phyloP scores from a whole-genome alignment of 2,329 filamentous ascomycete genomes.

The Nemania abortiva region DNA sequence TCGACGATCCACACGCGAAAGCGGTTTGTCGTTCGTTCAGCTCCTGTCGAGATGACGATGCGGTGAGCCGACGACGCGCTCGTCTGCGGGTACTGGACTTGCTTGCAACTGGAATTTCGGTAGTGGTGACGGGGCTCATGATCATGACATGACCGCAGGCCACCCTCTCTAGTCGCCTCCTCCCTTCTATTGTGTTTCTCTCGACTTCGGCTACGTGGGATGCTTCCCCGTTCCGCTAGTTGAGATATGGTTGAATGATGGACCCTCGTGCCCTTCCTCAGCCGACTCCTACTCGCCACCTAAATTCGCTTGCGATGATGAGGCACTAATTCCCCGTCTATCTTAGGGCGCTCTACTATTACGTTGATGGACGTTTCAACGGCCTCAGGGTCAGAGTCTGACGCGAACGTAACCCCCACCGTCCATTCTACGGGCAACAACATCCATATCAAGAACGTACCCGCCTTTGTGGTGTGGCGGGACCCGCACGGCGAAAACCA shows the following conservation, averaged over 20 bases:
- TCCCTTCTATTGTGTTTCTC: not conserved
- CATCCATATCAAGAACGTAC: constrained; percentile 22
- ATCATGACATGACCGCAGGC: constrained; percentile 17
- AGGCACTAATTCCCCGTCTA: constrained; percentile 11
- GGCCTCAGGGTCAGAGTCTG: constrained; percentile 24
- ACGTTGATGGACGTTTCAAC: constrained; percentile 27
- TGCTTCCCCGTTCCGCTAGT: not conserved
- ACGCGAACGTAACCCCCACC: constrained; percentile 2
- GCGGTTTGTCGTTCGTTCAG: constrained; percentile 16
- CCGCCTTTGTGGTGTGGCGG: constrained; percentile 25
- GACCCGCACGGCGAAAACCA: not conserved
- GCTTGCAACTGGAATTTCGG: constrained; percentile 16
- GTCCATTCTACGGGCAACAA: not conserved
- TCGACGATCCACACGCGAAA: constrained; percentile 20
- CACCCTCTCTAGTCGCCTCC: not conserved
- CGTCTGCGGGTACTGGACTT: constrained; percentile 30
- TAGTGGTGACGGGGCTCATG: constrained; percentile 27
- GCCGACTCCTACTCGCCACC: not conserved
- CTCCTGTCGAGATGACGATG: not conserved
- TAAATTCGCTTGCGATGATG: not conserved
- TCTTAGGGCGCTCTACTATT: constrained; percentile 6
- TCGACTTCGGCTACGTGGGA: not conserved
- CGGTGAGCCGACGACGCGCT: constrained; percentile 17
- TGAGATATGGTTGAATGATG: constrained; percentile 3
- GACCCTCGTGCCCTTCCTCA: not conserved